Percentiles rank a stretch among this genome's conserved stretches.
phyloP scores from a whole-genome alignment of 2,329 filamentous ascomycete species.

The Zymoseptoria brevis region DNA sequence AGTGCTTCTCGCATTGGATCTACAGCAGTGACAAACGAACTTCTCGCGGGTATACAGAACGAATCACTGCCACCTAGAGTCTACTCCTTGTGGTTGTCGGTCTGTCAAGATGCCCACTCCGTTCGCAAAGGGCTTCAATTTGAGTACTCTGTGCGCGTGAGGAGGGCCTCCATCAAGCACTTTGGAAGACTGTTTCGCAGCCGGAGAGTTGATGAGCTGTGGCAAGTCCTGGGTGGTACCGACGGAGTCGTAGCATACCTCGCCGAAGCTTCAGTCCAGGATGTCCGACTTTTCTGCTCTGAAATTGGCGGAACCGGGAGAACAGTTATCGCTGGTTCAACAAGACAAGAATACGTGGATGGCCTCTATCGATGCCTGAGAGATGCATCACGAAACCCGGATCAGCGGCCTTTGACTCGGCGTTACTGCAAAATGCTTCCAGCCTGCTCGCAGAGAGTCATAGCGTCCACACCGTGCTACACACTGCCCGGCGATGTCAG shows the following conservation, averaged over 20 bases:
- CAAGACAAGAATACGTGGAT: constrained; percentile 6
- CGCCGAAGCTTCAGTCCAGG: constrained; percentile 12
- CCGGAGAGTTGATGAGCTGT: constrained; percentile 6
- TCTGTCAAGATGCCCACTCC: constrained; percentile 9
- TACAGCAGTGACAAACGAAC: constrained; percentile 8
- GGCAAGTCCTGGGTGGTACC: constrained; percentile 14
- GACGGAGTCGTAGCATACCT: constrained; percentile 14
- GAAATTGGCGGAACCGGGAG: constrained; percentile 7
- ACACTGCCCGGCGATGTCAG: not conserved
- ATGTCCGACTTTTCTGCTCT: constrained; percentile 15
- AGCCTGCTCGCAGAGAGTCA: constrained; percentile 12
- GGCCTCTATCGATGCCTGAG: constrained; percentile 14
- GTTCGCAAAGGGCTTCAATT: constrained; percentile 10
- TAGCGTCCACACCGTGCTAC: not conserved
- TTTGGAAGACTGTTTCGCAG: constrained; percentile 12
- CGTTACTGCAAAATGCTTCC: constrained; percentile 10
- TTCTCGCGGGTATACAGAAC: constrained; percentile 8
- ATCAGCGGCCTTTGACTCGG: constrained; percentile 11
- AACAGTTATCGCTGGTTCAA: constrained; percentile 1
- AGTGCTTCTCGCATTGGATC: not conserved
- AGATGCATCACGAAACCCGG: constrained; percentile 6
- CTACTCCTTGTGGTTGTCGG: constrained; percentile 15
- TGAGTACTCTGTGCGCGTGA: constrained; percentile 6
- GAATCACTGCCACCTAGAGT: constrained; percentile 15
- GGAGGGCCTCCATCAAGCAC: constrained; percentile 10